Evolutionary conservation across 192 early-diverging fungal species (phyloP).

Genomic region (Umbelopsis vinacea): DNA sequence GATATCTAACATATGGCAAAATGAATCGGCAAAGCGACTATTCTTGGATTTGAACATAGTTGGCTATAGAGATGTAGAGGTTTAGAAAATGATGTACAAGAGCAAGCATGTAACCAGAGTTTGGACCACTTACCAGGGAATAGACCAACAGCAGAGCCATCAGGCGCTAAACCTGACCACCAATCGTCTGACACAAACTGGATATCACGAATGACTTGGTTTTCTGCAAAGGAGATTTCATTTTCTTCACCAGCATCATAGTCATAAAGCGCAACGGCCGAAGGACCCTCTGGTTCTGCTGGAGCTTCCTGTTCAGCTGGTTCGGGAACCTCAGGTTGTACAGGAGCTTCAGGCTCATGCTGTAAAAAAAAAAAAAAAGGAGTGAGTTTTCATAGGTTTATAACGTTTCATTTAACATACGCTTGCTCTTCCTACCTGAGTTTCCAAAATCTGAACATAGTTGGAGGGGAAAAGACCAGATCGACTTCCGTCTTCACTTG

Average conservation of each 20-base stretch:
- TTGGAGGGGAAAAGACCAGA: conserved; percentile 82
- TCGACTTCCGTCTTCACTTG: conserved; percentile 70
- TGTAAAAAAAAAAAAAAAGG: background rate
- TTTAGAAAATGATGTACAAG: background rate
- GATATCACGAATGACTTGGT: conserved; percentile 77
- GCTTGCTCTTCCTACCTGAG: background rate
- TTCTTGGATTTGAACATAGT: conserved; percentile 54
- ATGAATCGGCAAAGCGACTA: background rate
- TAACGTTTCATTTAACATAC: too few species aligned
- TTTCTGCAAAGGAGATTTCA: conserved; percentile 82
- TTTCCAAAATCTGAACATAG: conserved; percentile 45
- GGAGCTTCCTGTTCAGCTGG: conserved; percentile 24
- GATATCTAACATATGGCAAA: conserved; percentile 5
- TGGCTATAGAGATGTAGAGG: conserved; percentile 41
- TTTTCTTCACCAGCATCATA: conserved; percentile 87
- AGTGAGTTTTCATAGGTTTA: background rate
- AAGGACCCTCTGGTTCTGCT: conserved; percentile 40
- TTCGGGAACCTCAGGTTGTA: conserved; percentile 29
- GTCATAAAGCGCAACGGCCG: conserved; percentile 76
- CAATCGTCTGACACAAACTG: conserved; percentile 87
- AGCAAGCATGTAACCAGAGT: background rate
- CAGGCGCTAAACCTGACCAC: conserved; percentile 80
- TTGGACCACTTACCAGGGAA: conserved; percentile 68
- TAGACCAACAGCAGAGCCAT: conserved; percentile 60
- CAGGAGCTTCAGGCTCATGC: background rate